Conservation (phyloP, 257 asterid genomes). For the Nicotiana noctiflora region DNA sequence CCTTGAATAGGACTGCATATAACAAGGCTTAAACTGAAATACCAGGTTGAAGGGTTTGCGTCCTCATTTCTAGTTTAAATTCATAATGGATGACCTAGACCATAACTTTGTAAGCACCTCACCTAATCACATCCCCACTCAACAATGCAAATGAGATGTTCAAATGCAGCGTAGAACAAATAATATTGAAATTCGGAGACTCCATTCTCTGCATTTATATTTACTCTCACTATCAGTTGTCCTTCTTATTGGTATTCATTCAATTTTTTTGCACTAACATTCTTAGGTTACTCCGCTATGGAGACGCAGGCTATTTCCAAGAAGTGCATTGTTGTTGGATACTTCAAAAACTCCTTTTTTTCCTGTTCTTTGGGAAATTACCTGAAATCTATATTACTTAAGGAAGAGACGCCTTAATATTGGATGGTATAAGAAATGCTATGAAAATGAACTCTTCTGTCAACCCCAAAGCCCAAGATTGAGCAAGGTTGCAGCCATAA, state of each 20-base stretch:
- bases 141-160: neutral
- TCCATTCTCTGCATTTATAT: neutral
- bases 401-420: neutral
- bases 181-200: neutral
- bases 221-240: neutral
- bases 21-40: neutral
- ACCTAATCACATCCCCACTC: neutral
- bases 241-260: neutral
- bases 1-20: neutral
- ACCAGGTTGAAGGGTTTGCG: neutral
- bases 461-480: neutral
- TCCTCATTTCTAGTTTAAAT: neutral
- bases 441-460: neutral
- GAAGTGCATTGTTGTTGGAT: neutral
- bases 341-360: neutral
- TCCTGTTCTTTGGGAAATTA: neutral
- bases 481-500: neutral
- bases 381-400: neutral
- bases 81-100: neutral
- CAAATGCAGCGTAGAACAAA: neutral
- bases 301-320: neutral
- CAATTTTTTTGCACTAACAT: neutral
- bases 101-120: neutral
- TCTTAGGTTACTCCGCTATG: neutral
- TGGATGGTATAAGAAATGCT: neutral